Evolutionary conservation across 805 yeast genomes (phyloP), one percentile per base, ranked within the genome.

Genomic region (Hagleromyces aurorensis): DNA sequence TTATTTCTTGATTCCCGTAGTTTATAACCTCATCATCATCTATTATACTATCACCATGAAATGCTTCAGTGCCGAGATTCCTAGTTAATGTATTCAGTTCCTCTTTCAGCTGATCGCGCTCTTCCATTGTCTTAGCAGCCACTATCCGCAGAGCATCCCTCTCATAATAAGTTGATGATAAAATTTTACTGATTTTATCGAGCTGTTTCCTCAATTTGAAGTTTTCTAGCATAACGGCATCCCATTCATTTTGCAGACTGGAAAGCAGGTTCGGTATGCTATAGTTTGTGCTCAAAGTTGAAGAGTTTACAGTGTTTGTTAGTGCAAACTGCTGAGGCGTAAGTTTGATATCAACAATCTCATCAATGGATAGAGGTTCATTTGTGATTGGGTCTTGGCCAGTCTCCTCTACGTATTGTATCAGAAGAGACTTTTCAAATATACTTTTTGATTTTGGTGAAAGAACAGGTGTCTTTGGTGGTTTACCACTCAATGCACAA

Each of bases 91-190:
- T 65, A 28, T 72, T 70, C 32, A 86, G 60, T 2, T 86, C 85
- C n/a, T 49, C 50, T 37, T 68, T 67, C 2, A 87, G 79, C 25
- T 75, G 82, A 38, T 84, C 93, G 22, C 86, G 61, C 44, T 87
- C 95, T 32, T 67, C 65, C n/a, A 78, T 61, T 2, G 84, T 74
- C 19, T 68, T 66, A 0, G 93, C 76, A 1, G 89, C 93, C 1
- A 87, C 95, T 33, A 87, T 63, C 3, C 81, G 75, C 2, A 96
- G 94, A 1, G 96, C 96, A 52, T 87, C 97, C 40, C 82, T 82
- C 47, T 78, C 79, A 46, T 85, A 87, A 22, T 86, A 59, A 0
- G 94, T 78, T 2, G 79, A 61, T 17, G 91, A 77, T 27, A 87
- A 61, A 45, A 85, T 89, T 42, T 80, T 73, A 35, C 79, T 69